phyloP scores from a whole-genome alignment of 441 rosid genomes.

The Melastoma candidum region DNA sequence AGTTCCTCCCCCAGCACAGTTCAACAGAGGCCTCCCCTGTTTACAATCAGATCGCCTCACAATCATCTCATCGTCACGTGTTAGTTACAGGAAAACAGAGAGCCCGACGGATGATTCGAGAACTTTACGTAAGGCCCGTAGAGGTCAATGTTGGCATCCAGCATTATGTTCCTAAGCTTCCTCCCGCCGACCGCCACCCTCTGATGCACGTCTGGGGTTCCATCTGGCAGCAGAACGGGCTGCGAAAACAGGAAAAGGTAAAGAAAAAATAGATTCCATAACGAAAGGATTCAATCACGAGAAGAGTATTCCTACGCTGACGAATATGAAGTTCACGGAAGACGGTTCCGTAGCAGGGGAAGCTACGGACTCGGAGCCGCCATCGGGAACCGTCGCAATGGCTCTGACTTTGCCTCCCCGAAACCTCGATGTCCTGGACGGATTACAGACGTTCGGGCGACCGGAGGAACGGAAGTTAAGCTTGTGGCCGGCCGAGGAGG shows the following conservation, averaged over 20 bases:
- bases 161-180: constrained; percentile 79
- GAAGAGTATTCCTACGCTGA: constrained; percentile 47
- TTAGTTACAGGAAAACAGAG: background rate
- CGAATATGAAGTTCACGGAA: constrained; percentile 55
- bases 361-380: constrained; percentile 23
- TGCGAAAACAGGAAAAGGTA: constrained; percentile 12
- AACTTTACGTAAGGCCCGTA: constrained; percentile 85
- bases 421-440: no score
- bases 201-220: constrained; percentile 75
- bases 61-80: background rate
- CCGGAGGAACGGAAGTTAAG: no score
- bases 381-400: constrained; percentile 33
- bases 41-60: background rate
- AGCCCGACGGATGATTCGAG: background rate
- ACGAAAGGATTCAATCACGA: background rate
- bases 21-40: constrained; percentile 56
- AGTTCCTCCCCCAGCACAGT: constrained; percentile 90
- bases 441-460: no score
- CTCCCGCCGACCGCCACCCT: constrained; percentile 66
- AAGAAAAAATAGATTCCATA: background rate
- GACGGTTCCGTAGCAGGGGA: constrained; percentile 36
- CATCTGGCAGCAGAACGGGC: constrained; percentile 85
- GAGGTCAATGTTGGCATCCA: constrained; percentile 64
- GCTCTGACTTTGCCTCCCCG: constrained; percentile 29
- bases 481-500: no score